Conservation (phyloP, 805 yeast genomes). For the Wickerhamomyces hampshirensis region DNA sequence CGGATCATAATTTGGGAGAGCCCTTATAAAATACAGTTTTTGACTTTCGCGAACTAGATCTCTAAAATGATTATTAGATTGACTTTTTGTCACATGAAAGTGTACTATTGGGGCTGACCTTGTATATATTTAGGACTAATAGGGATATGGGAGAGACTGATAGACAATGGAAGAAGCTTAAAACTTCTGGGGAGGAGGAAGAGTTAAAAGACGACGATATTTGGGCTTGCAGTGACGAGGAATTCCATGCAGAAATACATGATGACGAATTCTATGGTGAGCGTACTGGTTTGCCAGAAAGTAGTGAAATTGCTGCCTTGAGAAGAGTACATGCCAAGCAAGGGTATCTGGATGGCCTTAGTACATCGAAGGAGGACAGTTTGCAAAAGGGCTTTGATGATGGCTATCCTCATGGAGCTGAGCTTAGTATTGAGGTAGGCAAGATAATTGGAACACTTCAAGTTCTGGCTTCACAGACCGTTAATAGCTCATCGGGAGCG, state of each 20-base stretch:
- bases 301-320: conserved; percentile 33
- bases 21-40: too few species aligned
- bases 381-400: conserved; percentile 79
- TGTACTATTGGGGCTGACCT: too few species aligned
- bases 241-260: conserved; percentile 8
- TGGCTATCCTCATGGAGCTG: conserved; percentile 74
- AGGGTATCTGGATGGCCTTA: conserved; percentile 81
- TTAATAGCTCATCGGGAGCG: conserved; percentile 14
- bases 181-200: neutral
- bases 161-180: conserved; percentile 1
- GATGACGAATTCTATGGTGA: conserved; percentile 34
- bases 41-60: too few species aligned
- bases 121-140: neutral
- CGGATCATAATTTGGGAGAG: neutral
- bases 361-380: conserved; percentile 59
- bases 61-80: too few species aligned
- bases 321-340: conserved; percentile 65
- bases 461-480: conserved; percentile 16
- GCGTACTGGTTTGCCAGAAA: conserved; percentile 13
- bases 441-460: conserved; percentile 52
- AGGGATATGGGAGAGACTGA: conserved; percentile 9
- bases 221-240: conserved; percentile 31
- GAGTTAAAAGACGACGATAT: conserved; percentile 24
- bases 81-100: too few species aligned
- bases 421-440: conserved; percentile 64